phyloP scores from a whole-genome alignment of 2,329 filamentous ascomycete species.

The Xylariaceae sp. region DNA sequence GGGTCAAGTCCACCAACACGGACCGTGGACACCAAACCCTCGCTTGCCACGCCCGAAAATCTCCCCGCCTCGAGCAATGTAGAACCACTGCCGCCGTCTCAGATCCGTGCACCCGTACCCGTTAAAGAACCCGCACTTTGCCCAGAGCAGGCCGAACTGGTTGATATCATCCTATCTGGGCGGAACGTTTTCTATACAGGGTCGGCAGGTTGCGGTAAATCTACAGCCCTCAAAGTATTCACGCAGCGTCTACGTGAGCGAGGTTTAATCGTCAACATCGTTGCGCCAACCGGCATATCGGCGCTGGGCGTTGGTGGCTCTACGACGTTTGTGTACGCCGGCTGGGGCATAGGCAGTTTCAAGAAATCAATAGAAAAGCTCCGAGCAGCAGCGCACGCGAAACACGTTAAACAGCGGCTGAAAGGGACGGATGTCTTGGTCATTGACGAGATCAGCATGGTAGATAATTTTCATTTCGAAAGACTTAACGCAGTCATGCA shows the following conservation, averaged over 20 bases:
- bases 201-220: conserved; percentile 56
- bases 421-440: conserved; percentile 48
- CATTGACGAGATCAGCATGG: conserved; percentile 63
- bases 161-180: conserved; percentile 46
- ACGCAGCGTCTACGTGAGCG: conserved; percentile 33
- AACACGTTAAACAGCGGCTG: conserved; percentile 35
- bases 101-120: not conserved
- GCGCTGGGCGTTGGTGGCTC: conserved; percentile 51
- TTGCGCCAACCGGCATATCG: conserved; percentile 56
- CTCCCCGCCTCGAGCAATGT: not conserved
- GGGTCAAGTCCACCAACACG: not conserved
- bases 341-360: conserved; percentile 46
- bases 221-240: conserved; percentile 48
- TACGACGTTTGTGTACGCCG: conserved; percentile 53
- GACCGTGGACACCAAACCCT: not conserved
- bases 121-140: conserved; percentile 32
- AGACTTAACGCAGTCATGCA: conserved; percentile 46
- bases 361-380: conserved; percentile 37
- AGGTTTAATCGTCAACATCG: conserved; percentile 41
- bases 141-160: conserved; percentile 42
- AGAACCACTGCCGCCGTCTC: not conserved
- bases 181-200: conserved; percentile 60
- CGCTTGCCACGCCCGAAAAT: not conserved
- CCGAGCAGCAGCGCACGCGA: conserved; percentile 28
- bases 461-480: conserved; percentile 50